phyloP scores from a whole-genome alignment of 1,139 yeast species.

The Martiniozyma asiatica region DNA sequence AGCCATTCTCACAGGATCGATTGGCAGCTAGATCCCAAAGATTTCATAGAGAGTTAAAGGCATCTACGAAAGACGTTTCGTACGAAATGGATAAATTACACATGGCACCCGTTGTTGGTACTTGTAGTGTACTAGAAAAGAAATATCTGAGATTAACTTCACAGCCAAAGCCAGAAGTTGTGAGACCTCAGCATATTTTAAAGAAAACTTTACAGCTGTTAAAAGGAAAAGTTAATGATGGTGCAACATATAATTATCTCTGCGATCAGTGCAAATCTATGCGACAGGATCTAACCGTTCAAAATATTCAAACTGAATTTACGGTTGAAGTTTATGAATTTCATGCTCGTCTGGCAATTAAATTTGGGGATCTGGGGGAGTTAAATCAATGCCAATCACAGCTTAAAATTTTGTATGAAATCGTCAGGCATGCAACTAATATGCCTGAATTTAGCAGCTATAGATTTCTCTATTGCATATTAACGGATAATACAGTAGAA shows the following conservation, averaged over 20 bases:
- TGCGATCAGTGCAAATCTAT: constrained; percentile 87
- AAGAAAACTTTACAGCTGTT: constrained; percentile 46
- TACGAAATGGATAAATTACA: constrained; percentile 1
- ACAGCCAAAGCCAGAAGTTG: constrained; percentile 77
- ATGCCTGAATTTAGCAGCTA: constrained; percentile 61
- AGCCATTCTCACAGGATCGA: constrained; percentile 19
- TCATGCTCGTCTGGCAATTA: constrained; percentile 80
- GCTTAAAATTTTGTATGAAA: constrained; percentile 46
- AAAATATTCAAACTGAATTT: constrained; percentile 70
- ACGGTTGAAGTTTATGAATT: constrained; percentile 72
- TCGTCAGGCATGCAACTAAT: constrained; percentile 25
- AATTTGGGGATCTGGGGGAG: constrained; percentile 79
- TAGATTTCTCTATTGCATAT: constrained; percentile 62
- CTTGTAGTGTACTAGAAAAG: constrained; percentile 57
- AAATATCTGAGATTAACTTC: constrained; percentile 75
- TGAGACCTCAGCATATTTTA: constrained; percentile 60
- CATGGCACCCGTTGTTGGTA: constrained; percentile 43
- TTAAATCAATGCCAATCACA: constrained; percentile 92
- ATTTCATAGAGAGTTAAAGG: constrained; percentile 31
- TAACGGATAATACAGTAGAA: constrained; percentile 57
- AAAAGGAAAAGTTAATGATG: constrained; percentile 39
- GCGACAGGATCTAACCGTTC: constrained; percentile 89
- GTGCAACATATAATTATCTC: constrained; percentile 55
- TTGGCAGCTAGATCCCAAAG: constrained; percentile 36
- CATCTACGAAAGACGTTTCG: constrained; percentile 10